Conservation (phyloP, 306 rosid genomes). For the Rosa multiflora region DNA sequence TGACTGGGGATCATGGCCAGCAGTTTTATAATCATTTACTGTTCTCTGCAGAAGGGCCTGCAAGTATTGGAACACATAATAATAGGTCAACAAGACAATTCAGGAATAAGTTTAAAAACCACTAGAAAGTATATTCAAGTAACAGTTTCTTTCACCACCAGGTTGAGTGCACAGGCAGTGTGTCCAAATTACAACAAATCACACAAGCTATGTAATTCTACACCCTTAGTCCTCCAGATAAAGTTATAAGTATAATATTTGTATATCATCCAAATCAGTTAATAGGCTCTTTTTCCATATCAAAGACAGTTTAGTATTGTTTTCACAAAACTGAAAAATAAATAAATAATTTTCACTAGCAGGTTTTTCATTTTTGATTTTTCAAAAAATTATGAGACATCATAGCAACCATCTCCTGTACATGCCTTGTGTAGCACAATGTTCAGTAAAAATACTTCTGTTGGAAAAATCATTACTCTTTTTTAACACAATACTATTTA, state of each 20-base stretch:
- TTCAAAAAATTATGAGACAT: not conserved
- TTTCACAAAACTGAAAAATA: not conserved
- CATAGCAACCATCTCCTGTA: not conserved
- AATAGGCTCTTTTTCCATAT: not conserved
- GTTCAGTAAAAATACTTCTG: not conserved
- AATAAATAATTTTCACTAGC: not conserved
- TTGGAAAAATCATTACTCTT: not conserved
- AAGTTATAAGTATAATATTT: not conserved
- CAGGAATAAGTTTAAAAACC: not conserved
- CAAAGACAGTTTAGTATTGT: not conserved
- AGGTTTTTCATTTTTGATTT: not conserved
- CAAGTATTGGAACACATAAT: conserved; percentile 13
- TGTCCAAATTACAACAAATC: not conserved
- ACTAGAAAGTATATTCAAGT: not conserved
- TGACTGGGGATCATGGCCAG: conserved; percentile 67
- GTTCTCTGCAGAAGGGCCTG: conserved; percentile 76
- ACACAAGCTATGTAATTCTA: not conserved
- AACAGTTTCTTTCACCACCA: not conserved
- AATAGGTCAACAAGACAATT: not conserved
- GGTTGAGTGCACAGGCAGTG: not conserved
- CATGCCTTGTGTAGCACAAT: not conserved
- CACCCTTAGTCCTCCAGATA: not conserved
- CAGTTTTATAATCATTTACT: conserved; percentile 48
- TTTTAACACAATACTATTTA: not conserved
- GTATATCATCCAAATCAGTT: not conserved